Evolutionary conservation across 768 basidiomycete genomes (phyloP).

Genomic region (Pleurotus sapidus): DNA sequence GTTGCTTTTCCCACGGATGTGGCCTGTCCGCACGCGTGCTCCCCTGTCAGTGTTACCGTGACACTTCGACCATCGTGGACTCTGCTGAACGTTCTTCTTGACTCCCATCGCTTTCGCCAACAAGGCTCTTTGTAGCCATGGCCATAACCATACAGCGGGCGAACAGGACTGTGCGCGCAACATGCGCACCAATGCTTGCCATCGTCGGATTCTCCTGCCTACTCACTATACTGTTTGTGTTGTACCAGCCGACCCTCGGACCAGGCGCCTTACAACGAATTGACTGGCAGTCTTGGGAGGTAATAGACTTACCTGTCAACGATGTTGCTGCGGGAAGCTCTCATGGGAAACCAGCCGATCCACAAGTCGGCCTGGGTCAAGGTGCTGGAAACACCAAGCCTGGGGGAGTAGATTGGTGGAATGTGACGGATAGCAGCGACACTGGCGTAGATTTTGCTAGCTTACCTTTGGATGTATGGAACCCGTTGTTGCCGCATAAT

Average conservation of each 20-base stretch:
- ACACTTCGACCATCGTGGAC: neutral
- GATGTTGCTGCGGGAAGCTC: conserved; percentile 6
- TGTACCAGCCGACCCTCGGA: conserved; percentile 76
- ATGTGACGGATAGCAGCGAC: conserved; percentile 42
- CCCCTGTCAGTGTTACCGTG: too few relatives aligned
- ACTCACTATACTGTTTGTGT: conserved; percentile 74
- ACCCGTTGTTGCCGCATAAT: conserved; percentile 69
- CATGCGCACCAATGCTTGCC: conserved; percentile 57
- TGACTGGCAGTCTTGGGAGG: conserved; percentile 90
- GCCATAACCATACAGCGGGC: conserved; percentile 36
- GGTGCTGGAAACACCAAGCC: conserved; percentile 9
- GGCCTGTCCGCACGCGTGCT: too few relatives aligned
- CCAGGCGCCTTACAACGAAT: conserved; percentile 70
- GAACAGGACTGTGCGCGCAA: conserved; percentile 49
- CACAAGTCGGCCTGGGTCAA: conserved; percentile 13
- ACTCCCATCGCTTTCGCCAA: conserved; percentile 7
- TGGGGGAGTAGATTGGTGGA: conserved; percentile 65
- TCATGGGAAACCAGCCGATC: conserved; percentile 6
- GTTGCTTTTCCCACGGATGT: too few relatives aligned
- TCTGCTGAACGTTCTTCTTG: neutral
- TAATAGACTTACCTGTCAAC: conserved; percentile 35
- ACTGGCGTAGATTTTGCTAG: conserved; percentile 53
- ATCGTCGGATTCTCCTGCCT: conserved; percentile 67
- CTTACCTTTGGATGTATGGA: conserved; percentile 79
- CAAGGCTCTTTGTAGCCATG: conserved; percentile 29